These are phyloP conservation scores for Nitzschia inconspicua DNA, from an alignment of 108 stramenopile genomes.

Conservation along the genomic window DNA sequence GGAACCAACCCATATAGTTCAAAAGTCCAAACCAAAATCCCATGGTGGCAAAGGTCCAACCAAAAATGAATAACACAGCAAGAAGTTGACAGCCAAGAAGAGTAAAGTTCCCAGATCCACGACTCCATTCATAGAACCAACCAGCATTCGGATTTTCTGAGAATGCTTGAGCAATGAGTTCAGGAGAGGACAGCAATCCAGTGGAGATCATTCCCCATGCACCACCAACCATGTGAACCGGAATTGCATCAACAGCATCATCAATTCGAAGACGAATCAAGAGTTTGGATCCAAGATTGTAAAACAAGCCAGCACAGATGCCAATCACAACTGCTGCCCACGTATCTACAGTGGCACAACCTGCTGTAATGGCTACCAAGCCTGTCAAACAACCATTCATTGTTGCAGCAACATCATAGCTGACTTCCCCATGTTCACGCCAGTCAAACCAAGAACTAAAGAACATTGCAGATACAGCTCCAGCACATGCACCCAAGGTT, in stretches of 20 bases:
- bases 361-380: slow-evolving; percentile 77
- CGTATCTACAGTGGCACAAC: slow-evolving; percentile 68
- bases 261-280: slow-evolving; percentile 73
- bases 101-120: slow-evolving; percentile 16
- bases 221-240: slow-evolving; percentile 84
- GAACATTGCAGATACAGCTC: slow-evolving; percentile 63
- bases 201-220: slow-evolving; percentile 82
- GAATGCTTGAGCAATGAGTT: slow-evolving; percentile 19
- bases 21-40: slow-evolving; percentile 61
- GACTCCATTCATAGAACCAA: slow-evolving; percentile 49
- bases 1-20: slow-evolving; percentile 58
- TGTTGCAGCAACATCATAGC: slow-evolving; percentile 47
- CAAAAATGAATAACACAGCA: slow-evolving; percentile 65
- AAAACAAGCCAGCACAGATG: slow-evolving; percentile 70
- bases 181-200: slow-evolving; percentile 66
- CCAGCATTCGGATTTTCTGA: slow-evolving; percentile 38
- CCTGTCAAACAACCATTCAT: slow-evolving; percentile 75
- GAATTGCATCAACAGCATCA: slow-evolving; percentile 91
- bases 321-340: slow-evolving; percentile 91
- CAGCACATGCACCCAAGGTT: slow-evolving; percentile 59
- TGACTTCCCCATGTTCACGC: slow-evolving; percentile 39
- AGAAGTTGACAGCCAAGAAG: slow-evolving; percentile 57
- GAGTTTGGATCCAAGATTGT: slow-evolving; percentile 48
- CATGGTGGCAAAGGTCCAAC: slow-evolving; percentile 61
- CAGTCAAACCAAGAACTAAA: slow-evolving; percentile 41